Evolutionary conservation across 768 basidiomycete genomes (phyloP), one percentile per base, ranked within the genome.

Genomic region (Tylopilus intermedius): DNA sequence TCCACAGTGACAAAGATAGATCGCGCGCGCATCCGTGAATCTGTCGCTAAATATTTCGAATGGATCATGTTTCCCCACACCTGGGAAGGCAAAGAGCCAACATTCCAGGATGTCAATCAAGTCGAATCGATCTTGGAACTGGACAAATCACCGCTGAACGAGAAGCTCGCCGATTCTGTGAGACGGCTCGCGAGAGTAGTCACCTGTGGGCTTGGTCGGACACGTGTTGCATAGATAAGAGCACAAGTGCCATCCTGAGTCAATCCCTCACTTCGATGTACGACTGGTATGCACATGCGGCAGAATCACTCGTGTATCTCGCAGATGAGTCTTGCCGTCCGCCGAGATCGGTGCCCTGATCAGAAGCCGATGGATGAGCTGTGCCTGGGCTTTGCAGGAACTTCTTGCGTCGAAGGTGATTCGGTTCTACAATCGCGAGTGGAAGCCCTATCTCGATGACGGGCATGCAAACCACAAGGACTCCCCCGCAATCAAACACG

Each of bases 371-470:
- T 45, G 29, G 44, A 45, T 45, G 44, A 21, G 15, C 11, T 33
- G 46, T 9, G 46, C 46, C 5, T 47, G 46, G 46, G 26, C 46
- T n/a, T 10, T 37, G n/a, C 24, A 37, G 15, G 46, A 47, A 10
- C 46, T 56, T 7, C 54, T 59, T 11, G 44, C 46, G 5, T 44
- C 57, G 1, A 59, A 55, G 15, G 35, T 37, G 45, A 39, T 60
- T 29, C 30, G 58, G 4, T 60, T 60, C 27, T 60, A 48, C 7
- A 52, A 49, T 14, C 22, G 39, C 2, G 33, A 53, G 0, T 60
- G 59, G 59, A 45, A 51, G 13, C 46, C 24, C 5, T 60, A 53
- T 18, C 46, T 50, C 10, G 38, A 43, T 6, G 59, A 60, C 22
- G 26, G 4, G 3, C 30, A 33, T 1, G 1, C 35, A 15, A 57